Base-by-base conservation (phyloP, 176 grass and related monocot species). In the Tillandsia fasciculata region DNA sequence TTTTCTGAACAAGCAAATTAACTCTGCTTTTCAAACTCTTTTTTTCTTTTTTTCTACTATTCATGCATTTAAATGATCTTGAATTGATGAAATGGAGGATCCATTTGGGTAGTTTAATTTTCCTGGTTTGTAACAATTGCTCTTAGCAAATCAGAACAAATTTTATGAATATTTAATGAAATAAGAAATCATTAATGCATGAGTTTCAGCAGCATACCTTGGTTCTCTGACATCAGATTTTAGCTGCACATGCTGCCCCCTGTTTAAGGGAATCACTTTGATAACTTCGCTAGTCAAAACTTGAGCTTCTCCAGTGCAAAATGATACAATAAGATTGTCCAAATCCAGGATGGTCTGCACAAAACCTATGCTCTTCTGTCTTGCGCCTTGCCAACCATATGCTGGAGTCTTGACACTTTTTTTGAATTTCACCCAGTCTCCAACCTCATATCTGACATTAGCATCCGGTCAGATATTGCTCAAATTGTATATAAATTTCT, bases 351-450 rank as follows among this genome's bases (percentile, higher is more conserved):
- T 66, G 84, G 73, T 85, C 67, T 94, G 90, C 54, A 99, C 95
- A 88, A 99, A 99, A 65, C 95, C 95, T 79, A 99, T 80, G 64
- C 90, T 99, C 83, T 71, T 94, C 67, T 78, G 77, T 71, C 77
- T 91, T 75, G 95, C 86, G 73, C 90, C 84, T 88, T 94, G 95
- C 95, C 90, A 99, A 72, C 87, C 95, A 82, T 84, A 90, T 74
- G 84, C 53, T 9, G 95, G 95, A 72, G 68, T 78, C 13, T 79
- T 81, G 59, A 94, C 64, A 53, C 47, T 88, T 79, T 90, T 90
- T 88, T 83, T 99, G 83, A 90, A 94, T 83, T 90, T 94, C 58
- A 99, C 95, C 95, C 95, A 99, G 76, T 99, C 87, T 1, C 83
- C 86, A 67, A 87, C 77, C 58, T 88, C 77, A 52, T 99, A 99